phyloP scores from a whole-genome alignment of 805 yeast species.

The Komagataella pseudopastoris region DNA sequence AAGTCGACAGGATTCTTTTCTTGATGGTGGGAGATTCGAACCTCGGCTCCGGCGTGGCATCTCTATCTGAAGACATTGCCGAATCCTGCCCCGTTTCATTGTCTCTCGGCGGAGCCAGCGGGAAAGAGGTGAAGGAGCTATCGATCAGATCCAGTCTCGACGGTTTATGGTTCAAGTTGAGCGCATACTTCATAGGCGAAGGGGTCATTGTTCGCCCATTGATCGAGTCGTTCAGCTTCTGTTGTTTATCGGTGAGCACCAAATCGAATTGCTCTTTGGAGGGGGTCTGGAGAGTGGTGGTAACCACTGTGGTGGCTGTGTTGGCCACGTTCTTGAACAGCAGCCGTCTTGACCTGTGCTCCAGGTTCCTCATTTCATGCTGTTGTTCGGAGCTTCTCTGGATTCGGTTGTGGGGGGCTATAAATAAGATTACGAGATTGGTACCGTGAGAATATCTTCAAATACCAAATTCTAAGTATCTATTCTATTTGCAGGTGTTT shows the following conservation, averaged over 20 bases:
- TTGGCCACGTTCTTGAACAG: not conserved
- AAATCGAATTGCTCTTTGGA: not conserved
- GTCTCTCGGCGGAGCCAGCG: conserved; percentile 33
- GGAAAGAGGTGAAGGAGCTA: conserved; percentile 34
- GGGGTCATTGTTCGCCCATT: not conserved
- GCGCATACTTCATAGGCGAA: not conserved
- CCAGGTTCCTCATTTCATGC: not conserved
- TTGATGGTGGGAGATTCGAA: not conserved
- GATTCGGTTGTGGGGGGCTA: not conserved
- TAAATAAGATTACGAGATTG: not conserved
- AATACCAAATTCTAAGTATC: not conserved
- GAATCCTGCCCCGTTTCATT: not conserved
- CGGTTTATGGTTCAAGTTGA: conserved; percentile 5
- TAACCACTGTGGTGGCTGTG: not conserved
- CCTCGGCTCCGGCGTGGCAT: not conserved
- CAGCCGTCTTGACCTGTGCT: not conserved
- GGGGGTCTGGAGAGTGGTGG: not conserved
- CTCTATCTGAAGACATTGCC: not conserved
- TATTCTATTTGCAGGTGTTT: not conserved
- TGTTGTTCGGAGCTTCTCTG: not conserved
- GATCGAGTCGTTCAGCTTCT: not conserved
- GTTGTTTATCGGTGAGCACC: not conserved
- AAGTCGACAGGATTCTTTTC: not conserved
- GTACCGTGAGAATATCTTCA: not conserved
- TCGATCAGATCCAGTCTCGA: conserved; percentile 36